Percentiles rank a stretch among this genome's conserved stretches.
Evolutionary conservation across 306 rosid species (phyloP).

Genomic region (Clitoria ternatea): DNA sequence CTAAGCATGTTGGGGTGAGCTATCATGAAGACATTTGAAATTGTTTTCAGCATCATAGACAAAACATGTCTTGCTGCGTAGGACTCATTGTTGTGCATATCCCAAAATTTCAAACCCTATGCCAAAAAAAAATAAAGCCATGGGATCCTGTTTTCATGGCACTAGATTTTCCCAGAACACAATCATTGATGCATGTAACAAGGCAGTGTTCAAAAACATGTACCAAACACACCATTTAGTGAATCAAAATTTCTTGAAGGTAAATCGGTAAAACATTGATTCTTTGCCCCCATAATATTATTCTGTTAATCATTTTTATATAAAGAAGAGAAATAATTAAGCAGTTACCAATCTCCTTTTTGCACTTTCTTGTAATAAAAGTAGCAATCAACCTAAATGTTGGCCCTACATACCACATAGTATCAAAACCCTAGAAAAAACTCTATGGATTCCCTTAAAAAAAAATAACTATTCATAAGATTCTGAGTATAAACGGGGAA

Average conservation of each 20-base stretch:
- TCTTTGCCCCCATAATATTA: not conserved
- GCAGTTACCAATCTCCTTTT: not conserved
- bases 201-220: constrained; percentile 14
- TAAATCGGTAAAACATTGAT: constrained; percentile 5
- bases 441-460: not conserved
- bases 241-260: constrained; percentile 8
- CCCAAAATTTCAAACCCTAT: constrained; percentile 33
- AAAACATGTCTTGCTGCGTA: constrained; percentile 30
- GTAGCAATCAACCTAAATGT: not conserved
- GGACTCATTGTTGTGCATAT: constrained; percentile 26
- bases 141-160: constrained; percentile 31
- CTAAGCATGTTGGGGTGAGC: not conserved
- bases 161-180: constrained; percentile 37
- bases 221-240: constrained; percentile 25
- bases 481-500: not conserved
- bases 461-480: not conserved
- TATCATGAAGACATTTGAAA: constrained; percentile 48
- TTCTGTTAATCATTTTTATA: not conserved
- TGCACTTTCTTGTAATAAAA: not conserved
- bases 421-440: constrained; percentile 5
- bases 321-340: not conserved
- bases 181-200: constrained; percentile 42
- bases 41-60: not conserved
- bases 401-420: constrained; percentile 23
- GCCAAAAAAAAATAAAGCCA: constrained; percentile 28